Base-by-base conservation (phyloP, 2,329 filamentous ascomycete genomes). In the Amphichorda felina region DNA sequence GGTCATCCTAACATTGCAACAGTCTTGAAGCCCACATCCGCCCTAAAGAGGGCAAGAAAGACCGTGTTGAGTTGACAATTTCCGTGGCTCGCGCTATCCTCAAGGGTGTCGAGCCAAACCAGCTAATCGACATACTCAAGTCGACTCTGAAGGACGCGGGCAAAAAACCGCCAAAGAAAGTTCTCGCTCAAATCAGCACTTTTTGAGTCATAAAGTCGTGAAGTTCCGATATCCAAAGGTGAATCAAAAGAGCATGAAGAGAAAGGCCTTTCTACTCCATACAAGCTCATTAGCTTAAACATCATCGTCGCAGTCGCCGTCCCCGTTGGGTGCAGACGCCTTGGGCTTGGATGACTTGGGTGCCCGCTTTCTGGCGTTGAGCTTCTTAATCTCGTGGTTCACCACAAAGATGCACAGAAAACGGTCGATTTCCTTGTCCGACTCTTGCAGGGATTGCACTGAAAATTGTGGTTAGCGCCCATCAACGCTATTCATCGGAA, bases 311-410 rank as follows among this genome's bases (percentile, higher is more conserved):
- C 39, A 46, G 27, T 49, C 46, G 27, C 47, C 44, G 32, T 43
- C 39, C 14, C 22, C 17, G 5, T 25, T 13, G 21, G 39, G 17
- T 10, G 27, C 30, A 18, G 39, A 38, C 9, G 43, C 34, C 39
- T 48, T 53, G 18, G 44, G 43, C 35, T 52, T 54, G 15, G 45
- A 41, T 18, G 47, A 40, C 39, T 56, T 50, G 22, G 49, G 36
- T 17, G 45, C 40, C 30, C 56, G 48, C 42, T 50, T 49, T 21
- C 54, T 46, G 30, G 57, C 52, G 32, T 53, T 56, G 38, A 61
- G 49, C 44, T 59, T 61, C 47, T 60, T 59, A 16, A 60, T 35
- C 43, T 61, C 57, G 36, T 61, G 57, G 35, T 56, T 51, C 15
- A 61, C 50, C 22, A 61, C 56, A 30, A 61, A 46, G 22, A 45